Evolutionary conservation across 441 rosid species (phyloP).

Genomic region (Populus hybrid): DNA sequence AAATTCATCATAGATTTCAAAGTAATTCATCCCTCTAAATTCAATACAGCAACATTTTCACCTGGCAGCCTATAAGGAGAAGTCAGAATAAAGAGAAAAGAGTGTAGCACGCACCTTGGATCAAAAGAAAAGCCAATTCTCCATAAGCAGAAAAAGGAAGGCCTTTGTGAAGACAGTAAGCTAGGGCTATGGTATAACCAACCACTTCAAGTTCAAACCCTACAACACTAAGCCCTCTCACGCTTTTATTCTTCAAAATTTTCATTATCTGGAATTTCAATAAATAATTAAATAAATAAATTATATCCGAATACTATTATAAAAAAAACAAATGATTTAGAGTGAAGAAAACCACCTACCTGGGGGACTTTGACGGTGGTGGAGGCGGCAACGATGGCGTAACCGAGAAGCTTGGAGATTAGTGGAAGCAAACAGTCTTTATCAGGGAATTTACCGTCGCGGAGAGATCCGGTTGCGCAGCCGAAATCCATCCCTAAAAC

Average conservation of each 20-base stretch:
- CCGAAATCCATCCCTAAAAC: conserved; percentile 68
- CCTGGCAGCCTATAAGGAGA: not conserved
- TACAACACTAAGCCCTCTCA: conserved; percentile 72
- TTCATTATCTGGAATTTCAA: conserved; percentile 57
- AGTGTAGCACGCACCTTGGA: conserved; percentile 58
- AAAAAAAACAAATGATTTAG: not conserved
- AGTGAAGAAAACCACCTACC: conserved; percentile 30
- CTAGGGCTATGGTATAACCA: conserved; percentile 86
- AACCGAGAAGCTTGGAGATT: conserved; percentile 87
- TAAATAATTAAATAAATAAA: not conserved
- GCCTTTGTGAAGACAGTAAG: conserved; percentile 89
- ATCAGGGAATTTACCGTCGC: conserved; percentile 52
- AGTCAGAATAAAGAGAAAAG: not conserved
- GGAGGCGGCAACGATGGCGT: conserved; percentile 85
- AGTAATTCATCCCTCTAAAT: not conserved
- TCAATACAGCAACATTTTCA: not conserved
- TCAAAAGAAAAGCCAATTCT: conserved; percentile 75
- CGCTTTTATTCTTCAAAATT: conserved; percentile 75
- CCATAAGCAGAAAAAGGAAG: conserved; percentile 96
- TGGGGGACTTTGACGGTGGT: conserved; percentile 96
- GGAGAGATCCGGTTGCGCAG: conserved; percentile 70
- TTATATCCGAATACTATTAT: too few species aligned
- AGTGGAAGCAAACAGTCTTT: conserved; percentile 80
- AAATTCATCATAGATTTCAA: not conserved
- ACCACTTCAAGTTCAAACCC: conserved; percentile 90